Percentiles rank a stretch among this genome's conserved stretches.
These are phyloP conservation scores for Emericellopsis cladophorae DNA, from an alignment of 2,329 filamentous ascomycete genomes.

Conservation along the genomic window DNA sequence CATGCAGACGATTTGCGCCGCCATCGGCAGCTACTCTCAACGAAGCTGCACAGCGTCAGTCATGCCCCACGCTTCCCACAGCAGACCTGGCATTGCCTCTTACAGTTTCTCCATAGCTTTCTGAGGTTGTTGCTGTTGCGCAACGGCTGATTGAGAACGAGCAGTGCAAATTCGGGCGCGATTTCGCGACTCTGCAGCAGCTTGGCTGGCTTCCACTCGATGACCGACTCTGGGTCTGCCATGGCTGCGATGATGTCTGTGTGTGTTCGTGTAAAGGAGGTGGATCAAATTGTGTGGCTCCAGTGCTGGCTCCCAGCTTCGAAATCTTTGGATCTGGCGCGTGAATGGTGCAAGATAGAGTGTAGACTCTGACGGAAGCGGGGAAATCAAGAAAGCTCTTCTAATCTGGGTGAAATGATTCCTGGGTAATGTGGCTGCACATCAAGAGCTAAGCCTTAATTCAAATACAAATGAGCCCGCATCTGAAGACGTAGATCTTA, in stretches of 20 bases:
- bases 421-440: too few relatives aligned
- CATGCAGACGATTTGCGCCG: slow-evolving; percentile 65
- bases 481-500: too few relatives aligned
- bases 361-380: too few relatives aligned
- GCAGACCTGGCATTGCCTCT: neutral
- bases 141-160: slow-evolving; percentile 40
- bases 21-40: slow-evolving; percentile 78
- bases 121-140: slow-evolving; percentile 31
- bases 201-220: slow-evolving; percentile 27
- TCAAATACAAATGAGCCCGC: too few relatives aligned
- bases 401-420: too few relatives aligned
- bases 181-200: slow-evolving; percentile 19
- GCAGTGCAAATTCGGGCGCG: slow-evolving; percentile 25
- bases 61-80: neutral
- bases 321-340: too few relatives aligned
- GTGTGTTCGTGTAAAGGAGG: too few relatives aligned
- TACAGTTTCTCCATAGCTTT: slow-evolving; percentile 36
- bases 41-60: slow-evolving; percentile 30
- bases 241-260: neutral
- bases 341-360: too few relatives aligned
- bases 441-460: too few relatives aligned
- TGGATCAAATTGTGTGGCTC: too few relatives aligned
- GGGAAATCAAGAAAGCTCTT: neutral
- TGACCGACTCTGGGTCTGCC: neutral
- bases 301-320: too few relatives aligned